Percentiles rank a stretch among this genome's conserved stretches.
These are phyloP conservation scores for Isatis lusitanica DNA, from an alignment of 441 rosid genomes.

Conservation along the genomic window DNA sequence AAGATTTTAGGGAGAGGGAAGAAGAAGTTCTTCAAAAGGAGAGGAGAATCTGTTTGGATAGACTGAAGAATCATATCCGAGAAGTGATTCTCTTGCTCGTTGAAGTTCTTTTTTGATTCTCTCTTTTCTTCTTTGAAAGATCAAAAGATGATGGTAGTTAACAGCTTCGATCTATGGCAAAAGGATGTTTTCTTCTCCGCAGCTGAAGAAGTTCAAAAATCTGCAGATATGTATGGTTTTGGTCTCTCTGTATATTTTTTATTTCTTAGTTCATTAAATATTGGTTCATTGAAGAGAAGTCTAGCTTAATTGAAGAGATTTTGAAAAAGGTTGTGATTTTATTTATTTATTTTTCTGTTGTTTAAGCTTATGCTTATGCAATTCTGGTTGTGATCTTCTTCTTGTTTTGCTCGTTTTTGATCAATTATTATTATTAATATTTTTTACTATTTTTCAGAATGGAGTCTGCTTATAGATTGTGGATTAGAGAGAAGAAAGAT, in stretches of 20 bases:
- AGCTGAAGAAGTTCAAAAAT: constrained; percentile 89
- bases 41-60: background rate
- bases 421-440: no score
- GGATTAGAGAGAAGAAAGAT: constrained; percentile 63
- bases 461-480: constrained; percentile 34
- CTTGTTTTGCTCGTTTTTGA: background rate
- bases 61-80: background rate
- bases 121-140: constrained; percentile 34
- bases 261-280: no score
- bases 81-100: background rate
- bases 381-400: background rate
- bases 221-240: constrained; percentile 62
- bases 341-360: no score
- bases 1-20: background rate
- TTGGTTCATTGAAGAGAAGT: background rate
- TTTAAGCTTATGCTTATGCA: no score
- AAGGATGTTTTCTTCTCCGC: constrained; percentile 83
- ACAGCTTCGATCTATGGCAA: constrained; percentile 80
- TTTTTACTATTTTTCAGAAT: background rate
- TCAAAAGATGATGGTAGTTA: constrained; percentile 77
- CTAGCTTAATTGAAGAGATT: no score
- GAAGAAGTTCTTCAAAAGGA: background rate
- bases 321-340: background rate
- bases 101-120: background rate
- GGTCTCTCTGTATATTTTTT: background rate